Conservation (phyloP, 2,329 filamentous ascomycete genomes). For the Periglandula ipomoeae region DNA sequence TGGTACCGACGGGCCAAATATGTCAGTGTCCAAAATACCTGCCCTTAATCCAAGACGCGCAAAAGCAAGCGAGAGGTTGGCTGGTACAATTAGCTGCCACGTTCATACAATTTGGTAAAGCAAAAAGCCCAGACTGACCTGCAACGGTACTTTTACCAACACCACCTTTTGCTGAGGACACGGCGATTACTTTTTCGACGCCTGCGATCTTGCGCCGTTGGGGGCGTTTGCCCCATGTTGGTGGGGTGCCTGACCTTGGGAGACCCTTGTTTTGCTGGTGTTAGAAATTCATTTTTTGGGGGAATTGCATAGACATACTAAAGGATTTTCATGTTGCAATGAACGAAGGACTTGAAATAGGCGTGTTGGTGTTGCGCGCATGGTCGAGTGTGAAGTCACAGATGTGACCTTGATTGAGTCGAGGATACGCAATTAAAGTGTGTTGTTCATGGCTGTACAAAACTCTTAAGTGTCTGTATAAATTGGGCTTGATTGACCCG, state of each 20-base stretch:
- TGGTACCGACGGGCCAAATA: constrained; percentile 92
- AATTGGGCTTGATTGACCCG: too few relatives aligned
- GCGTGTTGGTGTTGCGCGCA: constrained; percentile 28
- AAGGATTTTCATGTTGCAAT: constrained; percentile 70
- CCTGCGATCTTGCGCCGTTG: constrained; percentile 71
- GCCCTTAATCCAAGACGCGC: constrained; percentile 71
- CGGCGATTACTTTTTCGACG: constrained; percentile 88
- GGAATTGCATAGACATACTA: constrained; percentile 43
- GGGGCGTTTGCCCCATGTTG: constrained; percentile 61
- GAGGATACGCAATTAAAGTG: not conserved
- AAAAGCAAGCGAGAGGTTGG: constrained; percentile 80
- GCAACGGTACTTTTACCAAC: constrained; percentile 95
- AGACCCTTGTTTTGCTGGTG: constrained; percentile 59
- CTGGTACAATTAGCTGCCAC: constrained; percentile 26
- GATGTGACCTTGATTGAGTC: not conserved
- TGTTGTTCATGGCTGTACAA: not conserved
- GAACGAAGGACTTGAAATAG: constrained; percentile 24
- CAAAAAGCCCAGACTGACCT: constrained; percentile 39
- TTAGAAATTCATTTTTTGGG: not conserved
- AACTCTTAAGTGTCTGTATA: too few relatives aligned
- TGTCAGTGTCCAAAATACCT: constrained; percentile 90
- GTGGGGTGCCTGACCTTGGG: constrained; percentile 58
- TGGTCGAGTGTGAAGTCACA: constrained; percentile 14
- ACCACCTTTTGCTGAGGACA: constrained; percentile 95
- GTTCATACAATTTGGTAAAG: too few relatives aligned